These are phyloP conservation scores for Colletotrichum sp. DNA, from an alignment of 2,329 filamentous ascomycete species.

Conservation along the genomic window DNA sequence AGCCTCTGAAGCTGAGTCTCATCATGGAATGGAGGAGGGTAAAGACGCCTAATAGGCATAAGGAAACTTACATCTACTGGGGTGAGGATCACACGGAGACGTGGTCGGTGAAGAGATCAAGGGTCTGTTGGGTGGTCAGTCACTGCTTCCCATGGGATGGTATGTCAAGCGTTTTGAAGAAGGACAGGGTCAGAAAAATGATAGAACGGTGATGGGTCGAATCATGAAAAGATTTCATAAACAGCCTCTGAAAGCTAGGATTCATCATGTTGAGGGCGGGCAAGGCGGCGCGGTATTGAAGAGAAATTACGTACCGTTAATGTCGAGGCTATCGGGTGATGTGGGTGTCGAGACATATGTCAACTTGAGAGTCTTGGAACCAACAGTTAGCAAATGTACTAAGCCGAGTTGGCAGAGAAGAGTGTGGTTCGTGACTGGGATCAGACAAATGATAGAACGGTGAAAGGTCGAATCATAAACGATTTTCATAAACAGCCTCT, in stretches of 20 bases:
- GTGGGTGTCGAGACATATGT: not conserved
- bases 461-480: slow-evolving; percentile 41
- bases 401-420: not conserved
- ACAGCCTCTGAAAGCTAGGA: slow-evolving; percentile 49
- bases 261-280: slow-evolving; percentile 39
- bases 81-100: not conserved
- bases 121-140: not conserved
- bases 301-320: not conserved
- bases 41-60: not conserved
- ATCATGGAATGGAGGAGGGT: slow-evolving; percentile 29
- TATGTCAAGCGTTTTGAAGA: not conserved
- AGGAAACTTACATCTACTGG: not conserved
- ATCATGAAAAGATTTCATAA: slow-evolving; percentile 47
- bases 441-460: slow-evolving; percentile 31
- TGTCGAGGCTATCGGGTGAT: not conserved
- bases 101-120: not conserved
- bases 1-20: slow-evolving; percentile 48
- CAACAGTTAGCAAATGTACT: not conserved
- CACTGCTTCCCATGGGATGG: not conserved
- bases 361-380: not conserved
- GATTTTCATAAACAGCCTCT: slow-evolving; percentile 55
- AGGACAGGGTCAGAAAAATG: slow-evolving; percentile 23
- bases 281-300: not conserved
- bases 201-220: slow-evolving; percentile 39
- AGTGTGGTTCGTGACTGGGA: not conserved